A percentile compares a stretch with the other conserved stretches of the same genome.
phyloP scores from a whole-genome alignment of 495 filamentous ascomycete species.

The Aspergillus coremiiformis region DNA sequence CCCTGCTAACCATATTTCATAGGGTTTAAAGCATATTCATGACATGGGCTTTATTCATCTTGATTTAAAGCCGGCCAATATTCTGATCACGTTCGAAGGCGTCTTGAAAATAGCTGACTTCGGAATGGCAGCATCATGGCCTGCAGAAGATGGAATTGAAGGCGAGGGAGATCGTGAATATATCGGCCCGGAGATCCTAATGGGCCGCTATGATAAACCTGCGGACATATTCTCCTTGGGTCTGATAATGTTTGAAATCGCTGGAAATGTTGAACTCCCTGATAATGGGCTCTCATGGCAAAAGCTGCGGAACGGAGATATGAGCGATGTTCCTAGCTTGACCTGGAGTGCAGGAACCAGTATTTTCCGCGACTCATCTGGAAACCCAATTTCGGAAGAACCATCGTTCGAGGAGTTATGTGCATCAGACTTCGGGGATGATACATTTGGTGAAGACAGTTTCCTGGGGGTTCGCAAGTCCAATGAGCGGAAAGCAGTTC shows the following conservation, averaged over 20 bases:
- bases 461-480: slow-evolving; percentile 25
- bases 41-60: slow-evolving; percentile 83
- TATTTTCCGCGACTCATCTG: slow-evolving; percentile 66
- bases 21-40: slow-evolving; percentile 88
- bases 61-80: slow-evolving; percentile 91
- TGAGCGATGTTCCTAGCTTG: slow-evolving; percentile 76
- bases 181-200: slow-evolving; percentile 84
- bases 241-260: slow-evolving; percentile 87
- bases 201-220: slow-evolving; percentile 77
- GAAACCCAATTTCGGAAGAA: slow-evolving; percentile 50
- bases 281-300: slow-evolving; percentile 89
- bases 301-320: slow-evolving; percentile 74
- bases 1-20: slow-evolving; percentile 28
- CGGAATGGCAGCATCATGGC: slow-evolving; percentile 79
- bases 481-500: slow-evolving; percentile 21
- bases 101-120: slow-evolving; percentile 94
- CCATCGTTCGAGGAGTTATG: slow-evolving; percentile 46
- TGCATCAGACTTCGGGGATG: slow-evolving; percentile 41
- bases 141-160: slow-evolving; percentile 67
- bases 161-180: slow-evolving; percentile 94
- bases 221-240: slow-evolving; percentile 91
- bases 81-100: slow-evolving; percentile 86
- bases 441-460: slow-evolving; percentile 31
- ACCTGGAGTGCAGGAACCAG: slow-evolving; percentile 67
- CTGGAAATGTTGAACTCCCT: slow-evolving; percentile 82